Conservation (phyloP, 139 green algal species). For the Choricystis sp. region DNA sequence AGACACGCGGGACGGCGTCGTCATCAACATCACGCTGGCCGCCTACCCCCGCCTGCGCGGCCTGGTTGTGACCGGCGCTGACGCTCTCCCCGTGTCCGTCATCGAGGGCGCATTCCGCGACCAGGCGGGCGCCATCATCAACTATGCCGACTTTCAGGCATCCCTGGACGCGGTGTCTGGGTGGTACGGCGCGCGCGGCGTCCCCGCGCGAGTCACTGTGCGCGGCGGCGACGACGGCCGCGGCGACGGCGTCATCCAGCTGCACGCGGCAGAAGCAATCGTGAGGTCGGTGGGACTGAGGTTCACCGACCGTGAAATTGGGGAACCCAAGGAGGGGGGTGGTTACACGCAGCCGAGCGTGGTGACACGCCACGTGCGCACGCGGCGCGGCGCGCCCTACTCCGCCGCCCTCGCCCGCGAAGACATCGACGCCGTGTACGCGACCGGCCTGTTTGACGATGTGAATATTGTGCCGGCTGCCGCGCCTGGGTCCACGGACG, state of each 20-base stretch:
- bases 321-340: slow-evolving; percentile 29
- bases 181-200: slow-evolving; percentile 75
- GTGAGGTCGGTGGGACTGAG: slow-evolving; percentile 49
- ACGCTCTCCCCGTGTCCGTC: slow-evolving; percentile 55
- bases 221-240: slow-evolving; percentile 33
- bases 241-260: slow-evolving; percentile 18
- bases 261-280: slow-evolving; percentile 50
- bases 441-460: slow-evolving; percentile 87
- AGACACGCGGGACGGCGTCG: slow-evolving; percentile 88
- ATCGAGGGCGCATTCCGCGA: slow-evolving; percentile 63
- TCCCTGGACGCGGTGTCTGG: slow-evolving; percentile 53
- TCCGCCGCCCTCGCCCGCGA: slow-evolving; percentile 45
- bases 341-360: slow-evolving; percentile 58
- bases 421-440: slow-evolving; percentile 82
- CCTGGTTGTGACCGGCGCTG: slow-evolving; percentile 51
- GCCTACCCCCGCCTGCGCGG: slow-evolving; percentile 62
- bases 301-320: slow-evolving; percentile 60
- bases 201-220: slow-evolving; percentile 42
- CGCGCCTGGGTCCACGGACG: slow-evolving; percentile 40
- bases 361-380: slow-evolving; percentile 64
- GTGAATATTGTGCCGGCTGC: slow-evolving; percentile 71
- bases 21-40: slow-evolving; percentile 62
- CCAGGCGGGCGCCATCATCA: slow-evolving; percentile 63
- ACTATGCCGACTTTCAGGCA: slow-evolving; percentile 42
- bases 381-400: slow-evolving; percentile 55